Evolutionary conservation across 2,329 filamentous ascomycete species (phyloP).

Genomic region (Hysterium pulicare): DNA sequence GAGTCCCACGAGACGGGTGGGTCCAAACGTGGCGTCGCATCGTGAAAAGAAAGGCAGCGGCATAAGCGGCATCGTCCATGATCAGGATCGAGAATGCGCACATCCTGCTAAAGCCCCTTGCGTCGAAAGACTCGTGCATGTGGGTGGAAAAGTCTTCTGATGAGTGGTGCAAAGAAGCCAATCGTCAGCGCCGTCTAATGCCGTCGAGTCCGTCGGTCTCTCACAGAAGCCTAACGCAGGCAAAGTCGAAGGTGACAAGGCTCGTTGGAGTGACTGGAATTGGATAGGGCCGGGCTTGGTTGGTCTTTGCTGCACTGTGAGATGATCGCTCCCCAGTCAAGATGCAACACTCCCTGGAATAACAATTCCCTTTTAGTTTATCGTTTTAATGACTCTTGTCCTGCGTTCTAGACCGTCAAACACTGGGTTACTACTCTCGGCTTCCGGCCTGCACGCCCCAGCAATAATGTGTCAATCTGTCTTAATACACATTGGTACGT

Average conservation of each 20-base stretch:
- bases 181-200: not conserved
- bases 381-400: too few species aligned
- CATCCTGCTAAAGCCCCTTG: not conserved
- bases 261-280: not conserved
- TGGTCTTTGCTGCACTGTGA: too few species aligned
- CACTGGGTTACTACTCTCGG: too few species aligned
- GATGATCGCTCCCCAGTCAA: slow-evolving; percentile 21
- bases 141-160: not conserved
- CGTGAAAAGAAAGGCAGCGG: slow-evolving; percentile 21
- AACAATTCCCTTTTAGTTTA: too few species aligned
- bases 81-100: slow-evolving; percentile 7
- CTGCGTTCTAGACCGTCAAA: slow-evolving; percentile 29
- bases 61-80: slow-evolving; percentile 16
- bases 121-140: not conserved
- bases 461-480: too few species aligned
- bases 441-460: not conserved
- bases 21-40: slow-evolving; percentile 35
- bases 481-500: too few species aligned
- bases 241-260: slow-evolving; percentile 1
- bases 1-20: slow-evolving; percentile 35
- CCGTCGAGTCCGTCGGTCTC: not conserved
- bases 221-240: not conserved
- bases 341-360: too few species aligned
- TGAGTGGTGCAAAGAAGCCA: not conserved
- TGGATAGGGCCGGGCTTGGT: slow-evolving; percentile 12